phyloP scores from a whole-genome alignment of 345 rosid genomes.

The Gossypioides kirkii region DNA sequence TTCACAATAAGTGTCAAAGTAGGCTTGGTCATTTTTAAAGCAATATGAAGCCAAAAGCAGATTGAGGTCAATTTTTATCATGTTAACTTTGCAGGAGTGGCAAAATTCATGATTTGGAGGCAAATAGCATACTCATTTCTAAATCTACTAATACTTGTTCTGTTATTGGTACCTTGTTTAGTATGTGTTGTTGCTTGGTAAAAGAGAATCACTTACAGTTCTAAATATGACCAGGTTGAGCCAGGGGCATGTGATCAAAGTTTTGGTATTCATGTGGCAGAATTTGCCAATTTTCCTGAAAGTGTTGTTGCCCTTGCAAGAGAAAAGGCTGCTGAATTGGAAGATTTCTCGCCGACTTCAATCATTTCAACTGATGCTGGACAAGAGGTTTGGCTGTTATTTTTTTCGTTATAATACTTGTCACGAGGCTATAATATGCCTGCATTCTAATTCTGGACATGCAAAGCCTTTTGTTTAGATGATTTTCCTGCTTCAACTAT shows the following conservation, averaged over 20 bases:
- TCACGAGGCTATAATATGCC: background rate
- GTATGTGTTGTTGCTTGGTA: background rate
- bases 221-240: slow-evolving; percentile 52
- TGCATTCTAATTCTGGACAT: background rate
- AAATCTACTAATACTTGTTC: background rate
- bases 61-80: background rate
- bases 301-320: slow-evolving; percentile 89
- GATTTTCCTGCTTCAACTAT: background rate
- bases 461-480: background rate
- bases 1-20: background rate
- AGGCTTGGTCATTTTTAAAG: background rate
- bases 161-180: background rate
- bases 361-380: slow-evolving; percentile 35
- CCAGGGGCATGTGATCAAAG: slow-evolving; percentile 98
- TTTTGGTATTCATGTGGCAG: slow-evolving; percentile 98
- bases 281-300: slow-evolving; percentile 94
- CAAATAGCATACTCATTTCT: background rate
- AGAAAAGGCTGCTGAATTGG: slow-evolving; percentile 92
- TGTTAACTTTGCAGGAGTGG: background rate
- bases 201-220: slow-evolving; percentile 7
- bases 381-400: slow-evolving; percentile 35
- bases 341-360: slow-evolving; percentile 77
- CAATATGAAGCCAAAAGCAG: background rate
- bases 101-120: background rate
- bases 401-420: background rate